These are phyloP conservation scores for Sambucus nigra DNA, from an alignment of 129 eudicot species.

Conservation along the genomic window DNA sequence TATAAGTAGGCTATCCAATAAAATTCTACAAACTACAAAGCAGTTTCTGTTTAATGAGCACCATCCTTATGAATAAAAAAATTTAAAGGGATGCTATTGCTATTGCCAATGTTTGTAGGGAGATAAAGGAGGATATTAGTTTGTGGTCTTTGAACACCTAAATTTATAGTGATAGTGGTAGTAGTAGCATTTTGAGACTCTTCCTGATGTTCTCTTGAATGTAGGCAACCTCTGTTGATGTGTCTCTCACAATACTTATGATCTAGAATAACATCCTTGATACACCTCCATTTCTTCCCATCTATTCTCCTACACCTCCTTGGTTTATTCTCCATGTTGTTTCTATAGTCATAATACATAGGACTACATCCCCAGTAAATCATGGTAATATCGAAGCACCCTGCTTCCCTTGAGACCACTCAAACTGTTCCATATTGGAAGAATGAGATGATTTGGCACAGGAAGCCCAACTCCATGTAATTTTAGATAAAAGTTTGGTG, in stretches of 20 bases:
- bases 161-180: neutral
- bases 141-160: no score
- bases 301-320: constrained; percentile 17
- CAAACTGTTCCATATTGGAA: no score
- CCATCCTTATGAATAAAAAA: no score
- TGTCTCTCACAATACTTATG: constrained; percentile 15
- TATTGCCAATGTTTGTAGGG: neutral
- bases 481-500: no score
- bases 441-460: no score
- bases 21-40: no score
- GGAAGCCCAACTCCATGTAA: no score
- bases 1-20: no score
- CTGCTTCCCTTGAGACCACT: no score
- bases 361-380: neutral
- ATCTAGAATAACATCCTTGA: constrained; percentile 10
- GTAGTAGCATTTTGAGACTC: neutral
- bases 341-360: neutral
- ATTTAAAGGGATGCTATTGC: no score
- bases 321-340: constrained; percentile 3
- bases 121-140: neutral
- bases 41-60: no score
- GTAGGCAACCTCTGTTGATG: constrained; percentile 7
- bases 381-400: no score
- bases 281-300: constrained; percentile 18
- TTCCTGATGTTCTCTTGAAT: neutral